Base-by-base conservation (phyloP, 306 rosid species). In the Cucurbita maxima region DNA sequence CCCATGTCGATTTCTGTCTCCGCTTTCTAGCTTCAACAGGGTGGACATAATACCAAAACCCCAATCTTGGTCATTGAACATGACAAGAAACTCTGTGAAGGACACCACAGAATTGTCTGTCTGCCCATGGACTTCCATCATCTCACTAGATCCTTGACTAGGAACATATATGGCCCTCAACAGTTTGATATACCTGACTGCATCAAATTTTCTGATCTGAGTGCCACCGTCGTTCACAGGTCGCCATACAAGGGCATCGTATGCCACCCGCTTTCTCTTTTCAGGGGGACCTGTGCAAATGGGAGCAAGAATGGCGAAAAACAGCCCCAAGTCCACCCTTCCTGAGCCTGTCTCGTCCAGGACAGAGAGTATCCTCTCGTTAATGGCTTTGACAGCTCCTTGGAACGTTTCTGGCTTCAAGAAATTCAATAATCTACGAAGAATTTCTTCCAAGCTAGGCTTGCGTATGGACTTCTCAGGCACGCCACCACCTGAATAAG, bases 371-470 rank as follows among this genome's bases (percentile, higher is more conserved):
- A 95, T 80, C 84, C 97, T 89, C 88, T 91, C 97, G 45, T 95
- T 95, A 44, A 95, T 85, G 75, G 91, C 96, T 84, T 88, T 95
- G 44, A 95, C 92, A 4, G 99, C 95, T 62, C 97, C 99, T 84
- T 95, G 97, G 76, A 91, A 91, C 15, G 99, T 95, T 77, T 95
- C 97, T 0, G 99, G 97, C 87, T 91, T 95, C 16, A 95, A 82
- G 81, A 91, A 89, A 76, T 12, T 78, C 25, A 95, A 89, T 68
- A 95, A 83, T 66, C 89, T 89, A 52, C 85, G 96, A 57, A 95
- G 96, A 77, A 87, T 87, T 85, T 84, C 96, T 87, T 95, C 99
- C 81, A 95, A 82, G 55, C 76, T 91, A 16, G 99, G 96, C 83
- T 95, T 95, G 4, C 97, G 96, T 64, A 91, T 85, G 76, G 99